Evolutionary conservation across 352 stramenopile genomes (phyloP).

Genomic region (Peronospora tabacina): DNA sequence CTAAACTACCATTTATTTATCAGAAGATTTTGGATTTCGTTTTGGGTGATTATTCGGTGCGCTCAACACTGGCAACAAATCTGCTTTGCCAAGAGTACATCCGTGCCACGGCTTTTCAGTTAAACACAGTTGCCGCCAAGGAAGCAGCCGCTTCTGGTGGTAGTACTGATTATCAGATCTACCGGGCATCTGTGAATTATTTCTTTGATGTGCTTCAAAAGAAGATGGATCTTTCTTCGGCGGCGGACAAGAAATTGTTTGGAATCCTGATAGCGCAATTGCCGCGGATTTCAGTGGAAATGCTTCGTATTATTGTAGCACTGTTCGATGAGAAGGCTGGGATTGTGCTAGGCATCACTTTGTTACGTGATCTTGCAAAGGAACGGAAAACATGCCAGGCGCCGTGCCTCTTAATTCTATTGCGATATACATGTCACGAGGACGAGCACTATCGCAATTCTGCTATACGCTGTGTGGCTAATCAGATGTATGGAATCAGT

Average conservation of each 20-base stretch:
- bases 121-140: constrained; percentile 2
- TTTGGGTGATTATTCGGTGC: constrained; percentile 42
- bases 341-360: constrained; percentile 62
- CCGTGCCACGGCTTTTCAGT: constrained; percentile 30
- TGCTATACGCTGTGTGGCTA: constrained; percentile 67
- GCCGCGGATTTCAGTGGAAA: constrained; percentile 49
- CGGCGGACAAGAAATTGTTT: constrained; percentile 68
- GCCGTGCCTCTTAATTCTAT: constrained; percentile 48
- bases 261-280: constrained; percentile 43
- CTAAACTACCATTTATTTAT: constrained; percentile 49
- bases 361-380: constrained; percentile 60
- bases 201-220: constrained; percentile 39
- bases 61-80: constrained; percentile 42
- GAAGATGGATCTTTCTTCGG: constrained; percentile 48
- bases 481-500: constrained; percentile 61
- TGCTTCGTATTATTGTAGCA: constrained; percentile 40
- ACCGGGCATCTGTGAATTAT: constrained; percentile 39
- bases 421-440: constrained; percentile 60
- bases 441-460: constrained; percentile 64
- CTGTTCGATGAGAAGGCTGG: constrained; percentile 52
- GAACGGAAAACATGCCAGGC: constrained; percentile 50
- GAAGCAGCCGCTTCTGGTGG: background rate
- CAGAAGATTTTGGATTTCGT: constrained; percentile 67
- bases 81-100: constrained; percentile 62
- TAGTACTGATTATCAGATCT: constrained; percentile 28